Base-by-base conservation (phyloP, 768 basidiomycete genomes). In the Lentinula sp. region DNA sequence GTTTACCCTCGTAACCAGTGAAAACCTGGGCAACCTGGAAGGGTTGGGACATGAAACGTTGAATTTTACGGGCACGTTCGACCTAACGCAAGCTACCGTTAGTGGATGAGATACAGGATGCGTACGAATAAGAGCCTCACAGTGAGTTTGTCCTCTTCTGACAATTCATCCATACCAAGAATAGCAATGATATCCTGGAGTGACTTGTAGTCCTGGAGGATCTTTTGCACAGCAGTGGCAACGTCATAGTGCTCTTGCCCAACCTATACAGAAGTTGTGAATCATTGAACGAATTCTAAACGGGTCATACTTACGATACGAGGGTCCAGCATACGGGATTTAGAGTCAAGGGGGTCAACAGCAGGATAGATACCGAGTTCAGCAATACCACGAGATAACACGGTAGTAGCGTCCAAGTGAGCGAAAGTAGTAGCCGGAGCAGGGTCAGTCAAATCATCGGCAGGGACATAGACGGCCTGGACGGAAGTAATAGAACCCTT, bases 401-500 rank as follows among this genome's bases (percentile, higher is more conserved):
- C 95, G 72, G 97, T 98, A 68, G 97, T 99, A 68, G 97, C 96
- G 74, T 99, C 97, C 92, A 99, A 93, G 77, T 98, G 97, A 76
- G 96, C 96, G 81, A 98, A 98, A 70, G 97, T 98, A 66, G 97
- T 99, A 65, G 97, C 97, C 43, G 97, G 97, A 63, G 97, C 97
- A 66, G 97, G 97, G 82, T 98, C 97, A 71, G 97, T 99, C 93
- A 99, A 92, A 82, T 98, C 97, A 78, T 98, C 97, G 69, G 97
- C 97, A 65, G 97, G 97, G 65, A 99, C 97, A 75, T 99, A 99
- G 76, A 99, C 97, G 70, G 97, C 97, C 78, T 99, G 97, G 72
- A 99, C 97, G 39, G 96, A 99, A 52, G 97, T 99, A 73, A 99
- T 98, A 62, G 97, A 99, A 70, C 97, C 97, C 85, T 99, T 99